Conservation (phyloP, 2,329 filamentous ascomycete genomes). For the Cercospora sojina region DNA sequence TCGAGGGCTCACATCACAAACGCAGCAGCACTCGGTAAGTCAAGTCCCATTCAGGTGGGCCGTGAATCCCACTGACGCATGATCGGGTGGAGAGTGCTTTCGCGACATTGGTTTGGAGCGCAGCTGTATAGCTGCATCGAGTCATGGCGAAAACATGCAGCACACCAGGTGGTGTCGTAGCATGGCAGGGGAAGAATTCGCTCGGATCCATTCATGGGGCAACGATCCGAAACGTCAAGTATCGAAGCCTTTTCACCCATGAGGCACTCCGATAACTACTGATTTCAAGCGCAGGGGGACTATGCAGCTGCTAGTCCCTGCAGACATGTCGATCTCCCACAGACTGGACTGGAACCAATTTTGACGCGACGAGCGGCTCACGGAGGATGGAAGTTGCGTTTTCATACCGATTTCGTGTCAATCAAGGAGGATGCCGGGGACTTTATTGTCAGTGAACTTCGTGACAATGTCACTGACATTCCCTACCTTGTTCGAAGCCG, state of each 20-base stretch:
- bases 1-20: conserved; percentile 62
- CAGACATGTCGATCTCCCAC: conserved; percentile 44
- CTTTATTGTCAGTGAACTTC: no score
- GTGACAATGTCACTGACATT: no score
- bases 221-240: conserved; percentile 42
- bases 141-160: conserved; percentile 38
- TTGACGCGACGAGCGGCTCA: conserved; percentile 41
- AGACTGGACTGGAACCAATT: conserved; percentile 46
- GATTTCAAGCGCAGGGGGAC: no score
- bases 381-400: conserved; percentile 40
- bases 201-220: conserved; percentile 45
- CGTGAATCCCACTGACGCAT: no score
- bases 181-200: conserved; percentile 49
- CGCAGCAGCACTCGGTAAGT: conserved; percentile 46
- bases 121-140: conserved; percentile 36
- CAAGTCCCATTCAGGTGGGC: no score
- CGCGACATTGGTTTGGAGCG: conserved; percentile 48
- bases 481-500: no score
- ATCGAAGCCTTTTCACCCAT: no score
- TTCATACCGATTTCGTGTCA: conserved; percentile 37
- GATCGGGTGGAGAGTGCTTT: conserved; percentile 42
- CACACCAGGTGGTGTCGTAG: conserved; percentile 47
- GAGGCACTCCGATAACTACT: conserved; percentile 31
- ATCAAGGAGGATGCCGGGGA: conserved; percentile 34
- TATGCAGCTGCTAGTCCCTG: conserved; percentile 46